Conservation (phyloP, 2,329 filamentous ascomycete species). For the Stagonosporopsis rhizophila region DNA sequence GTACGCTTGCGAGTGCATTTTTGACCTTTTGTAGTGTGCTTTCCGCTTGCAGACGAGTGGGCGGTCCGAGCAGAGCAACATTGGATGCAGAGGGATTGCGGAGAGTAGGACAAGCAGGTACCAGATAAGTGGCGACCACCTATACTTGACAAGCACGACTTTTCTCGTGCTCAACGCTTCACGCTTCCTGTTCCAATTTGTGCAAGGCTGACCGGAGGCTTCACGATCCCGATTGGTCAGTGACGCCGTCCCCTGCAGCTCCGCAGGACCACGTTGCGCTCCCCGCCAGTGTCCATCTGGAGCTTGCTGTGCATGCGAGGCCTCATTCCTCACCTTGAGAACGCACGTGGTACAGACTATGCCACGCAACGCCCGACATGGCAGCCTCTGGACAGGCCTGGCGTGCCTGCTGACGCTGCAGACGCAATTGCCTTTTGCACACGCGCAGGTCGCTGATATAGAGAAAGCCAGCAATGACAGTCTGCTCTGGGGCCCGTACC, state of each 20-base stretch:
- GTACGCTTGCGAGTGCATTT: too few relatives aligned
- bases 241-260: slow-evolving; percentile 5
- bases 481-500: slow-evolving; percentile 94
- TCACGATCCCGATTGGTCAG: not conserved
- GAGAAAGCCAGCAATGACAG: slow-evolving; percentile 73
- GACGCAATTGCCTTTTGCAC: slow-evolving; percentile 28
- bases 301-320: slow-evolving; percentile 17
- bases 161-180: not conserved
- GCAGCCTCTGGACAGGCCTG: slow-evolving; percentile 29
- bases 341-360: slow-evolving; percentile 26
- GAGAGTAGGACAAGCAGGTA: not conserved
- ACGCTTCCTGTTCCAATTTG: not conserved
- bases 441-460: slow-evolving; percentile 47
- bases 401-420: slow-evolving; percentile 33
- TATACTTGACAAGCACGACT: not conserved
- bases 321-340: slow-evolving; percentile 19
- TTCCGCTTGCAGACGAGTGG: not conserved
- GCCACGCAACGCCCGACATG: slow-evolving; percentile 34
- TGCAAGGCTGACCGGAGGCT: not conserved
- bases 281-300: too few relatives aligned
- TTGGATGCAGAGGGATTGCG: not conserved
- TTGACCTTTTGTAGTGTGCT: not conserved
- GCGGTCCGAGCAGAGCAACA: too few relatives aligned
- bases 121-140: not conserved
- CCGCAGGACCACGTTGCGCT: slow-evolving; percentile 9